Evolutionary conservation across 345 rosid genomes (phyloP).

Genomic region (Angophora floribunda): DNA sequence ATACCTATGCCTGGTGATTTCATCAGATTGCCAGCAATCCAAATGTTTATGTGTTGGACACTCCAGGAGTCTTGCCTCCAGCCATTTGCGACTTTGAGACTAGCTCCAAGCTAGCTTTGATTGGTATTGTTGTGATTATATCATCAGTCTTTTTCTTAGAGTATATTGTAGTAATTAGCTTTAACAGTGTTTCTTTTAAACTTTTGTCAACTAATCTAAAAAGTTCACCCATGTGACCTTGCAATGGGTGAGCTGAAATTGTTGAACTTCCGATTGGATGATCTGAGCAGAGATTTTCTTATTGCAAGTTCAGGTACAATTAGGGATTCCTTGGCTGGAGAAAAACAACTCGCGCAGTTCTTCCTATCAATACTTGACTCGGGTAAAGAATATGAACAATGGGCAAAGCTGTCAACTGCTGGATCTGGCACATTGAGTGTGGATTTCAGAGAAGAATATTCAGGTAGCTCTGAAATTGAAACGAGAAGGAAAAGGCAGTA

Average conservation of each 20-base stretch:
- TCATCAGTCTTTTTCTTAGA: not conserved
- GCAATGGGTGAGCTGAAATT: not conserved
- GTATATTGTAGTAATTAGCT: not conserved
- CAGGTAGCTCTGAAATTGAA: constrained; percentile 3
- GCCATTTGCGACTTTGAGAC: constrained; percentile 33
- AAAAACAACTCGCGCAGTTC: constrained; percentile 39
- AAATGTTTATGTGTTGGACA: constrained; percentile 62
- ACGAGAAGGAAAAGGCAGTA: constrained; percentile 29
- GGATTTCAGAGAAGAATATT: constrained; percentile 9
- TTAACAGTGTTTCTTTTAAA: not conserved
- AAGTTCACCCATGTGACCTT: not conserved
- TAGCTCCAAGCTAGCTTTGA: constrained; percentile 69
- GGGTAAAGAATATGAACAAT: constrained; percentile 54
- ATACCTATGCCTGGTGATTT: not conserved
- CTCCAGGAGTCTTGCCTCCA: constrained; percentile 79
- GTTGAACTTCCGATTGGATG: not conserved
- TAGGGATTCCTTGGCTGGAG: constrained; percentile 37
- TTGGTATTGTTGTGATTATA: constrained; percentile 36
- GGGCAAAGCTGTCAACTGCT: constrained; percentile 31
- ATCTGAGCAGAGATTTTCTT: not conserved
- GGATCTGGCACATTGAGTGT: not conserved
- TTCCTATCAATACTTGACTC: constrained; percentile 53
- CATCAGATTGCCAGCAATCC: constrained; percentile 80
- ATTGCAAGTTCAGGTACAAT: constrained; percentile 50
- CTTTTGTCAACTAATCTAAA: not conserved